Base-by-base conservation (phyloP, 2,329 filamentous ascomycete species). In the Colletotrichum siamense region DNA sequence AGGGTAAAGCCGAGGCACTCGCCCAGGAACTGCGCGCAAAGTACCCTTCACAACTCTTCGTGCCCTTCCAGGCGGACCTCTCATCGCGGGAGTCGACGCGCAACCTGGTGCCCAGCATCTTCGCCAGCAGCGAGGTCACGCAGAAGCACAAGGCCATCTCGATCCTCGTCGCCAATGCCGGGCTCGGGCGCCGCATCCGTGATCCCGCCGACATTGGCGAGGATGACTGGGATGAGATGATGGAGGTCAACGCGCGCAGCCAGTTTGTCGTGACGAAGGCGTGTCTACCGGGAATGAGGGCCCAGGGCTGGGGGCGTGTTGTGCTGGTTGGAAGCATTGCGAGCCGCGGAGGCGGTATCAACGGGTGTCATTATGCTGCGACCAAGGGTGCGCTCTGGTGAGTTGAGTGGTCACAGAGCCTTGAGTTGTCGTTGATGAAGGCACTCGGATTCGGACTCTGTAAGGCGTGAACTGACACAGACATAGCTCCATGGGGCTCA, bases 221-320 rank as follows among this genome's bases (percentile, higher is more conserved):
- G 39, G 82, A 83, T 4, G 83, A 85, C 55, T 85, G 84, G 83
- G 83, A 85, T 75, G 79, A 83, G 62, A 79, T 84, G 74, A 82
- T 85, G 78, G 83, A 84, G 36, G 79, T 84, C 32, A 84, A 85
- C 72, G 63, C 81, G 1, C 78, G 82, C 16, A 83, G 82, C 71
- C 83, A 84, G 63, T 84, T 85, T 63, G 82, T 83, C 6, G 80
- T 84, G 3, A 82, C 82, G 4, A 83, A 82, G 34, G 80, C 80
- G 1, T 84, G 83, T 57, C 39, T 84, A 4, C 70, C 78, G 15
- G 81, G 80, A 0, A 84, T 84, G 83, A 78, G 83, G 8, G 30
- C 69, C 0, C 83, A 84, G 73, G 67, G 75, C 3, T 84, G 82
- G 83, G 83, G 83, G 3, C 76, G 83, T 0, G 79, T 84, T 8